Percentiles rank a stretch among this genome's conserved stretches.
These are phyloP conservation scores for Trypanosoma cruzi DNA, from an alignment of 208 protist genomes.

Conservation along the genomic window DNA sequence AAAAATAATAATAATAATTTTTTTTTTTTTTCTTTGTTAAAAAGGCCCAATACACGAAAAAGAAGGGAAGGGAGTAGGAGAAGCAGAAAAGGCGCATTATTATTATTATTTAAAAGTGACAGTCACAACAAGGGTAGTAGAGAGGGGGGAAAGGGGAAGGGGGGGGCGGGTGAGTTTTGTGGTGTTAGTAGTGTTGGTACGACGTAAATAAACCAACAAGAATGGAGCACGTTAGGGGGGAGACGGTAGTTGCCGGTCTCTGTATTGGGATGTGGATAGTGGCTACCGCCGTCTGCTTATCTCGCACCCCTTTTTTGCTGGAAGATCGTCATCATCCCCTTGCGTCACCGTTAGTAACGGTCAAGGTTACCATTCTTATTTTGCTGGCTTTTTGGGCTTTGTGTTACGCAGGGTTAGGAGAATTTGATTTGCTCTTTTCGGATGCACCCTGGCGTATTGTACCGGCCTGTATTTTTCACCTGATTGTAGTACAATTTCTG, in stretches of 20 bases:
- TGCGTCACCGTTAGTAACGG: conserved; percentile 6
- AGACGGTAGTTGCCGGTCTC: neutral
- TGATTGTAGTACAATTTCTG: conserved; percentile 6
- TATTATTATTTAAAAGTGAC: neutral
- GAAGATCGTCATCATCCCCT: conserved; percentile 17
- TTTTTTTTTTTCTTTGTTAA: too few species aligned
- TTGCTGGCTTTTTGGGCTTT: conserved; percentile 12
- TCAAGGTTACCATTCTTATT: conserved; percentile 17
- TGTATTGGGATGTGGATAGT: conserved; percentile 20
- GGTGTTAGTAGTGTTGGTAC: neutral
- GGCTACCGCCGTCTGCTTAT: conserved; percentile 7
- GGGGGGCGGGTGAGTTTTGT: too few species aligned
- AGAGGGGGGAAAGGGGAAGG: too few species aligned
- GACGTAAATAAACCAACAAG: neutral
- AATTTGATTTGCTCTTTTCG: conserved; percentile 13
- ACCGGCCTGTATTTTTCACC: conserved; percentile 1
- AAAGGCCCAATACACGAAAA: too few species aligned
- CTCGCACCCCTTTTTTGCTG: conserved; percentile 9
- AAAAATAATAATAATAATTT: too few species aligned
- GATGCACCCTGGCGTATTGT: conserved; percentile 8
- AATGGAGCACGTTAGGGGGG: neutral
- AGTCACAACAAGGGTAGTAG: neutral
- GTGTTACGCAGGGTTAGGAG: conserved; percentile 4
- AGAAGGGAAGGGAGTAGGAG: too few species aligned
- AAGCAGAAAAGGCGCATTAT: too few species aligned